Base-by-base conservation (phyloP, 371 early-diverging fungal genomes). In the Apophysomyces elegans region DNA sequence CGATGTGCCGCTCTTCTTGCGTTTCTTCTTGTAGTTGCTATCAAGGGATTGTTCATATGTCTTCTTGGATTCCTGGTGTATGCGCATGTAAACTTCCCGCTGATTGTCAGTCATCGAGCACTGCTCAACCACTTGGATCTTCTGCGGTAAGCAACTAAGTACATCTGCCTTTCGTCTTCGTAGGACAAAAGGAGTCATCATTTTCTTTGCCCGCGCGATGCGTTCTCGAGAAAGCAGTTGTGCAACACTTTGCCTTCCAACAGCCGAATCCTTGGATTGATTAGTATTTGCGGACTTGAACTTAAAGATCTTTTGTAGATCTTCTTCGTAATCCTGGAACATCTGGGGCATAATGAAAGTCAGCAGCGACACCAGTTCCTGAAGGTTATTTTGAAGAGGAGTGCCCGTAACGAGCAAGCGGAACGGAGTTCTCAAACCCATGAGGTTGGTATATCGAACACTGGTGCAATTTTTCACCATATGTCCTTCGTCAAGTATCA, bases 401-500 rank as follows among this genome's bases (percentile, higher is more conserved):
- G 88, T 86, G 73, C 91, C 93, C 1, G 96, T 93, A 56, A 92
- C 69, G 59, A 92, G 71, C 18, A 95, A 69, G 39, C 93, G 82
- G 83, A 91, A 92, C 5, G 86, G 84, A 0, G 89, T 69, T 0
- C 63, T 37, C 8, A 80, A 58, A 46, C 78, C 71, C 85, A 89
- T 92, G 26, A 97, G 73, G 65, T 88, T 82, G 66, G 91, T 87
- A 81, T 96, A 96, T 13, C 97, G 82, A 13, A 84, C 79, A 64
- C 91, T 92, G 46, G 88, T 91, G 45, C 88, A 90, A 70, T 91
- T 92, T 78, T 92, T 95, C 63, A 96, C 84, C 94, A 95, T 93
- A 66, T 96, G 99, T 0, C 98, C 99, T 78, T 99, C 99, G 75
- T 99, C 99, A 43, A 99, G 71, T 39, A 99, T 91, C 68, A 98